Base-by-base conservation (phyloP, 441 rosid species). In the Macaranga tanarius region DNA sequence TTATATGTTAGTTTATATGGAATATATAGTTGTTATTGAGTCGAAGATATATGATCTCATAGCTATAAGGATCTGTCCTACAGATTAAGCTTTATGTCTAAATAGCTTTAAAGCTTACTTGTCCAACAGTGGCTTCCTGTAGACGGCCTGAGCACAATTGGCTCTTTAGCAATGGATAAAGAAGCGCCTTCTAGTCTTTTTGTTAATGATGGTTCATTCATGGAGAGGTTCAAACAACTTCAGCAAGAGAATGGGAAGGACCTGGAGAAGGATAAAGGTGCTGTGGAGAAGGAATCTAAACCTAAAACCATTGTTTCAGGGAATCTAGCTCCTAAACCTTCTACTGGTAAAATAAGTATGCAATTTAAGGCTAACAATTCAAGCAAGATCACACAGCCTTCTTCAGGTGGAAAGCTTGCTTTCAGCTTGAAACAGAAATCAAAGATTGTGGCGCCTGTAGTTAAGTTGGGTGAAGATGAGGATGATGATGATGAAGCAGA, bases 191-290 rank as follows among this genome's bases (percentile, higher is more conserved):
- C 95, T 74, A 77, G 84, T 84, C 91, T 93, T 79, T 95, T 95
- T 79, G 95, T 86, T 73, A 95, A 95, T 73, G 99, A 95, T 76
- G 99, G 99, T 45, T 95, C 99, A 2, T 95, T 95, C 85, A 88
- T 95, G 99, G 98, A 93, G 90, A 91, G 88, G 87, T 95, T 95
- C 87, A 89, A 88, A 78, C 97, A 89, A 73, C 96, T 93, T 82
- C 98, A 91, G 79, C 90, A 90, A 81, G 93, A 84, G 76, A 88
- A 88, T 64, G 90, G 73, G 69, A 76, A 84, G 79, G 87, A 77
- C 3, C 80, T 82, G 73, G 88, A 83, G 55, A 87, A 84, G 69
- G 93, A 84, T 63, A 84, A 75, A 63, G 71, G 70, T 64, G 23
- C 67, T 23, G 64, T 75, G 38, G 83, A 77, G 11, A 90, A 86